Conservation (phyloP, 176 grass and related monocot species). For the Aechmea fasciata region DNA sequence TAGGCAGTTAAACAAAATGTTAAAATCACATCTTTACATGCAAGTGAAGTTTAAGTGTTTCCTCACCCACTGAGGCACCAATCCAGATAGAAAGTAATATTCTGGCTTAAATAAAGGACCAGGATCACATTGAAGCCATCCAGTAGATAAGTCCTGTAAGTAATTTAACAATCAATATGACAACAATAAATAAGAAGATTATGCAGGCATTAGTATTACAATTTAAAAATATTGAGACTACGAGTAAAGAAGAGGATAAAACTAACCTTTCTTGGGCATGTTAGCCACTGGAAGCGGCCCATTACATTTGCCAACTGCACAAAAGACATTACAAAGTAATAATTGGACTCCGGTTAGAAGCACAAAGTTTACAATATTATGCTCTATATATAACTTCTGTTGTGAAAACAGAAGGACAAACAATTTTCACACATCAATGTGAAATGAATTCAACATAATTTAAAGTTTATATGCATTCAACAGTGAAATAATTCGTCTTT, state of each 20-base stretch:
- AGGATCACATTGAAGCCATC: slow-evolving; percentile 82
- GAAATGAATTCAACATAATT: too few species aligned
- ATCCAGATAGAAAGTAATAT: slow-evolving; percentile 43
- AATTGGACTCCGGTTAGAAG: background rate
- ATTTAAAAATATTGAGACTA: background rate
- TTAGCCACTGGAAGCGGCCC: slow-evolving; percentile 77
- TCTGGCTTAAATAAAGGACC: slow-evolving; percentile 67
- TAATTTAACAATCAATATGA: slow-evolving; percentile 10
- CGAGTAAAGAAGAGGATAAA: slow-evolving; percentile 3
- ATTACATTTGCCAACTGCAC: slow-evolving; percentile 83
- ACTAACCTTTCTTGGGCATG: slow-evolving; percentile 82
- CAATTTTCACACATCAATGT: too few species aligned
- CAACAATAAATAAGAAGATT: background rate
- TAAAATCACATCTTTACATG: background rate
- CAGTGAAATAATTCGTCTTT: too few species aligned
- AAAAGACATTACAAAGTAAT: slow-evolving; percentile 5
- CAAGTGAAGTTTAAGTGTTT: slow-evolving; percentile 14
- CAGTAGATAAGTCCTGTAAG: slow-evolving; percentile 71
- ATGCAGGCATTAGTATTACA: background rate
- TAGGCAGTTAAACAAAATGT: background rate
- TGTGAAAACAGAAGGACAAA: too few species aligned
- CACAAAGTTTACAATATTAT: background rate
- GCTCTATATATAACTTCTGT: background rate
- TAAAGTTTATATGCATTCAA: too few species aligned
- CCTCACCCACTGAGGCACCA: slow-evolving; percentile 58